Base-by-base conservation (phyloP, 2,329 filamentous ascomycete genomes). In the Capronia epimyces region DNA sequence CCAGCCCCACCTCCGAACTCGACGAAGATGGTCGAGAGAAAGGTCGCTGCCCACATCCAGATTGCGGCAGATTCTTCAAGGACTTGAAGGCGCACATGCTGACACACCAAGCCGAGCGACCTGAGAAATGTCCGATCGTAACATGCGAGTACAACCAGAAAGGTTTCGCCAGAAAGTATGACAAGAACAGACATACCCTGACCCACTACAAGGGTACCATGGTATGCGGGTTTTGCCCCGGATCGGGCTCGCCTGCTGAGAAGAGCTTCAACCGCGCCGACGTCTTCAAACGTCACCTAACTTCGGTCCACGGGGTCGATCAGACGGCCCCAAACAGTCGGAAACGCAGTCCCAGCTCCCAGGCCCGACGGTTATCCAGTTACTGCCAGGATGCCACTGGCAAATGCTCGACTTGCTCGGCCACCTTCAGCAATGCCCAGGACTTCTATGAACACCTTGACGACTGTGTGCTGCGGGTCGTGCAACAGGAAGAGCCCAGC, bases 171-270 rank as follows among this genome's bases (percentile, higher is more conserved):
- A 80, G 90, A 62, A 95, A 95, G 71, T 96, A 96, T 67, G 90
- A 96, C 75, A 95, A 95, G 78, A 95, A 95, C 71, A 77, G 90
- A 39, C 90, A 96, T 68, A 95, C 89, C 3, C 71, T 95, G 56
- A 96, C 90, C 3, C 90, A 96, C 68, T 96, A 95, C 79, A 95
- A 95, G 72, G 90, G 90, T 34, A 95, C 87, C 43, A 95, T 95
- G 90, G 88, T 95, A 20, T 96, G 90, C 66, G 89, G 89, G 24
- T 96, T 95, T 73, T 95, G 90, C 63, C 88, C 89, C 1, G 88
- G 89, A 27, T 89, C 87, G 22, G 90, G 90, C 3, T 91, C 89
- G 3, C 81, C 89, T 6, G 86, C 86, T 1, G 90, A 95, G 71
- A 96, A 95, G 79, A 91, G 87, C 58, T 96, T 96, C 67, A 95